Percentiles rank a stretch among this genome's conserved stretches.
phyloP scores from a whole-genome alignment of 2,329 filamentous ascomycete genomes.

The Aspergillus fijiensis region DNA sequence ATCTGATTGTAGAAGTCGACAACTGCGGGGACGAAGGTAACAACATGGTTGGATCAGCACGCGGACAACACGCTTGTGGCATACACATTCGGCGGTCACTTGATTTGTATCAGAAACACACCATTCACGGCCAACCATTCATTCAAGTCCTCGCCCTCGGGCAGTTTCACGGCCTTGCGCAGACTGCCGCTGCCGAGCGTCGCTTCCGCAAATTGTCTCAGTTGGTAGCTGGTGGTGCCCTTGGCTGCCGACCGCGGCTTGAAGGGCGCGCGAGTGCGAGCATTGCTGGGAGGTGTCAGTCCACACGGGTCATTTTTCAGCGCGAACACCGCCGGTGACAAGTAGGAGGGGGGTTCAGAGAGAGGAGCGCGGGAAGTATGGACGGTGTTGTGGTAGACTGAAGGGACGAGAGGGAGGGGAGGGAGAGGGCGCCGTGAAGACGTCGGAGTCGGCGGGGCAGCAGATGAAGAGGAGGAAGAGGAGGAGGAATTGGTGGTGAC shows the following conservation, averaged over 20 bases:
- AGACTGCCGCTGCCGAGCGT: slow-evolving; percentile 92
- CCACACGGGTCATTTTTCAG: slow-evolving; percentile 40
- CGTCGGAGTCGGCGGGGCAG: slow-evolving; percentile 20
- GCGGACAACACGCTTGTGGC: too few species aligned
- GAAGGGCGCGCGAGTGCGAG: slow-evolving; percentile 86
- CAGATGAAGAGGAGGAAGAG: slow-evolving; percentile 26
- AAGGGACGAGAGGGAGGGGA: slow-evolving; percentile 25
- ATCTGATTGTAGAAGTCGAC: slow-evolving; percentile 99
- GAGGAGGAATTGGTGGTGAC: slow-evolving; percentile 35
- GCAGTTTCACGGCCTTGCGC: slow-evolving; percentile 92
- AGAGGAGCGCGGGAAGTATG: slow-evolving; percentile 30
- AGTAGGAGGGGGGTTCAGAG: slow-evolving; percentile 35
- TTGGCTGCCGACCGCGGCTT: slow-evolving; percentile 81
- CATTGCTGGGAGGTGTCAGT: slow-evolving; percentile 63
- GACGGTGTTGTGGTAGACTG: slow-evolving; percentile 33
- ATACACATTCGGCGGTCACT: not conserved
- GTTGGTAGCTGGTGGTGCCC: slow-evolving; percentile 85
- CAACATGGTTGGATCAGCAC: not conserved
- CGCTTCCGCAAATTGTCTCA: slow-evolving; percentile 96
- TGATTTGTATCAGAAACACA: slow-evolving; percentile 48
- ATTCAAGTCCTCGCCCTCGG: slow-evolving; percentile 95
- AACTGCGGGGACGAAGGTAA: slow-evolving; percentile 55
- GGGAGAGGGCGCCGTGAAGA: slow-evolving; percentile 19
- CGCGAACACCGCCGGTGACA: slow-evolving; percentile 36
- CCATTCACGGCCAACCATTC: slow-evolving; percentile 98